Base-by-base conservation (phyloP, 2,329 filamentous ascomycete species). In the Diatrype stigma region DNA sequence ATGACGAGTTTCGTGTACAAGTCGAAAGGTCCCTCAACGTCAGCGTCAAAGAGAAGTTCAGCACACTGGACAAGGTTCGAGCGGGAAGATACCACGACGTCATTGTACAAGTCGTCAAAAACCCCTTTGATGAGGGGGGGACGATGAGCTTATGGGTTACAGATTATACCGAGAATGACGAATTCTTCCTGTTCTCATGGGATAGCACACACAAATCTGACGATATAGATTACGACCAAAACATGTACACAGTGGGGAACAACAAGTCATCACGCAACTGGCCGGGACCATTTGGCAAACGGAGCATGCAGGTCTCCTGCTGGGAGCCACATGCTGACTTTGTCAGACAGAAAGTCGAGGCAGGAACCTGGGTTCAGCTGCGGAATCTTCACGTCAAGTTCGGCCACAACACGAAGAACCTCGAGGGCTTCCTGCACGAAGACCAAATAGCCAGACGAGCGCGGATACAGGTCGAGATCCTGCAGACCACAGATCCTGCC, bases 141-240 rank as follows among this genome's bases (percentile, higher is more conserved):
- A 79, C 70, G 51, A 69, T 80, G 12, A 81, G 82, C 5, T 56
- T 96, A 0, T 91, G 91, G 73, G 72, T 96, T 17, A 87, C 89
- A 0, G 92, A 96, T 67, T 96, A 92, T 66, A 95, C 90, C 0
- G 71, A 81, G 47, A 90, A 96, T 61, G 62, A 74, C 0, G 53
- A 62, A 1, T 84, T 96, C 51, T 85, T 78, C 56, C 68, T 83
- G 34, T 82, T 71, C 46, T 60, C 62, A 11, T 68, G 61, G 52
- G 63, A 64, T 22, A 60, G 55, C 19, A 57, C 65, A 1, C 65
- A 65, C 6, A 58, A 58, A 3, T 49, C 59, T 6, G 65, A 55
- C 3, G 63, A 65, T 5, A 69, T 68, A 38, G 77, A 82, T 45
- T 79, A 79, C 3, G 81, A 86, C 57, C 66, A 72, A 0, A 81